Percentiles rank a stretch among this genome's conserved stretches.
Evolutionary conservation across 1,284 basidiomycete genomes (phyloP).

Genomic region (Malassezia yamatoensis): DNA sequence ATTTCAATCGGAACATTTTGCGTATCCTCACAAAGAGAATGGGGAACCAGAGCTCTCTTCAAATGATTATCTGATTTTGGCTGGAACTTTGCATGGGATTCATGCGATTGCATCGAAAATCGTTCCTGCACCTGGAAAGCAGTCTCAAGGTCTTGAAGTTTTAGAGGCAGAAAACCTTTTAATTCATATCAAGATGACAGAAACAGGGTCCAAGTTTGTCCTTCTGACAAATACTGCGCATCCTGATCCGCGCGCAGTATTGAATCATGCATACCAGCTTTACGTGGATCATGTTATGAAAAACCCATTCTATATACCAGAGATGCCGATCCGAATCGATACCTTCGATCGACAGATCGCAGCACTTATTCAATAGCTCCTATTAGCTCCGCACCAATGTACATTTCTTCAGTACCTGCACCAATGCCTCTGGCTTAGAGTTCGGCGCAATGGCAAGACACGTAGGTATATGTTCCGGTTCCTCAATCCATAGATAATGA

Average conservation of each 20-base stretch:
- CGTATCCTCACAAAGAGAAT: slow-evolving; percentile 21
- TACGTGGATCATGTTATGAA: slow-evolving; percentile 96
- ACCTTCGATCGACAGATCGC: slow-evolving; percentile 63
- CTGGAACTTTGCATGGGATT: slow-evolving; percentile 92
- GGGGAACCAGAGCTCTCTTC: slow-evolving; percentile 55
- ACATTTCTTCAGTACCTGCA: slow-evolving; percentile 49
- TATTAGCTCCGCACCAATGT: slow-evolving; percentile 49
- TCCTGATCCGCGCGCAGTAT: slow-evolving; percentile 50
- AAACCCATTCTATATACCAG: slow-evolving; percentile 95
- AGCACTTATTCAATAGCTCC: slow-evolving; percentile 22
- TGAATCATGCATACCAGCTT: slow-evolving; percentile 72
- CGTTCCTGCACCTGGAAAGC: slow-evolving; percentile 57
- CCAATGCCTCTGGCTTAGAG: slow-evolving; percentile 50
- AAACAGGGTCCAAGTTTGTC: slow-evolving; percentile 98
- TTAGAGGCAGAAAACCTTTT: slow-evolving; percentile 91
- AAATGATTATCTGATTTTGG: slow-evolving; percentile 95
- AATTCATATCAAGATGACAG: slow-evolving; percentile 74
- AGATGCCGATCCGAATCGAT: slow-evolving; percentile 93
- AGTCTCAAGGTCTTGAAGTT: slow-evolving; percentile 70
- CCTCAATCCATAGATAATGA: slow-evolving; percentile 55
- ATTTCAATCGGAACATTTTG: slow-evolving; percentile 71
- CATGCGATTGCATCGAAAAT: slow-evolving; percentile 92
- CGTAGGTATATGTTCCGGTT: slow-evolving; percentile 54
- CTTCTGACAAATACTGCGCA: slow-evolving; percentile 72
- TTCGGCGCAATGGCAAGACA: slow-evolving; percentile 56